These are phyloP conservation scores for Collybiopsis confluens DNA, from an alignment of 768 basidiomycete genomes.

Conservation along the genomic window DNA sequence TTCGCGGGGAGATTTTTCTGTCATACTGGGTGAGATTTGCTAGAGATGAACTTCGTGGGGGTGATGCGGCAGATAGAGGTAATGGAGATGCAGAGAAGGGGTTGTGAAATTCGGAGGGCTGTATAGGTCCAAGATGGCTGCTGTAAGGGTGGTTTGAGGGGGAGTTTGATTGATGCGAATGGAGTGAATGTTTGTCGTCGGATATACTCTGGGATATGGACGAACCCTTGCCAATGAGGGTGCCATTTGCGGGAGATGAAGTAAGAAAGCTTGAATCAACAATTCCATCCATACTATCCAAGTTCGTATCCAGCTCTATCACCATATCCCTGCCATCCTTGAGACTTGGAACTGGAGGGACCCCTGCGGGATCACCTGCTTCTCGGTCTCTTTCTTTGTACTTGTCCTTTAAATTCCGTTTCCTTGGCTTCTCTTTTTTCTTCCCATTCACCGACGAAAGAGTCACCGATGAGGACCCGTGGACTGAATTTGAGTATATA, in stretches of 20 bases:
- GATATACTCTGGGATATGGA: slow-evolving; percentile 24
- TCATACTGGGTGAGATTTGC: slow-evolving; percentile 6
- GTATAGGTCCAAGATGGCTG: slow-evolving; percentile 14
- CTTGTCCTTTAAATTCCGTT: slow-evolving; percentile 28
- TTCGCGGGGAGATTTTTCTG: slow-evolving; percentile 53
- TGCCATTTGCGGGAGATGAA: slow-evolving; percentile 13
- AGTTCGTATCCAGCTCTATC: slow-evolving; percentile 59
- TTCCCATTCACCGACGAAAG: neutral
- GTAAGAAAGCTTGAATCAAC: slow-evolving; percentile 43
- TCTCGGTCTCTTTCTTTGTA: slow-evolving; percentile 13
- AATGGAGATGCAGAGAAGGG: slow-evolving; percentile 33
- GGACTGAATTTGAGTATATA: too few relatives aligned
- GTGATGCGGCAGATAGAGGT: slow-evolving; percentile 22
- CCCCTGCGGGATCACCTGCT: slow-evolving; percentile 11
- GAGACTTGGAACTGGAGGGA: slow-evolving; percentile 27
- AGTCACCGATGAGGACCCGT: neutral
- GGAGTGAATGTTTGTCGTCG: slow-evolving; percentile 39
- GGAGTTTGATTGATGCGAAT: slow-evolving; percentile 25
- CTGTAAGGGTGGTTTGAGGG: slow-evolving; percentile 25
- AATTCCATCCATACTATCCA: slow-evolving; percentile 81
- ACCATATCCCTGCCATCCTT: slow-evolving; percentile 28
- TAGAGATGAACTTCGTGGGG: slow-evolving; percentile 15
- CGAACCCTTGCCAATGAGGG: slow-evolving; percentile 21
- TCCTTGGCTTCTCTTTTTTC: neutral
- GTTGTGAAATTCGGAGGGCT: slow-evolving; percentile 33